phyloP scores from a whole-genome alignment of 306 rosid genomes.

The Bauhinia variegata region DNA sequence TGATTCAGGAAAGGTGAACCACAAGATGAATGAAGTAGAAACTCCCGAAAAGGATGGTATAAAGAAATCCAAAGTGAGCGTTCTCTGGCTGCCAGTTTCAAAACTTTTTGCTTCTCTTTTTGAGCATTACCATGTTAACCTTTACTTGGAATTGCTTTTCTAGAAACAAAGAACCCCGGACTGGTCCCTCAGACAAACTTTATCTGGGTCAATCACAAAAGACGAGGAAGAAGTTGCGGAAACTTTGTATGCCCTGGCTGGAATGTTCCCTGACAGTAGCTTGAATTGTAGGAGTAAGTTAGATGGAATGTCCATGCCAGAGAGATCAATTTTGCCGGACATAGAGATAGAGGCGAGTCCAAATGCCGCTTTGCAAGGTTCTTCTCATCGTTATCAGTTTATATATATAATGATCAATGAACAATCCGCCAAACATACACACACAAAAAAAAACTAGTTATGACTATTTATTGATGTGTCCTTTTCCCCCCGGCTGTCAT shows the following conservation, averaged over 20 bases:
- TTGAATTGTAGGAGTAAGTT: conserved; percentile 37
- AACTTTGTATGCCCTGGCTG: conserved; percentile 78
- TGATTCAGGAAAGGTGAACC: conserved; percentile 60
- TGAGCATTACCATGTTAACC: conserved; percentile 22
- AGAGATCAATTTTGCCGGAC: conserved; percentile 43
- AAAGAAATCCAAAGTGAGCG: conserved; percentile 53
- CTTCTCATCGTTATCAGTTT: conserved; percentile 25
- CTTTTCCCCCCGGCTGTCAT: conserved; percentile 20
- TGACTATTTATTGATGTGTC: conserved; percentile 17
- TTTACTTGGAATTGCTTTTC: conserved; percentile 42
- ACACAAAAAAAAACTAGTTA: background rate
- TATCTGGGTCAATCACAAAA: conserved; percentile 79
- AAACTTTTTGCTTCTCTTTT: conserved; percentile 31
- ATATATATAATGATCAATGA: no score
- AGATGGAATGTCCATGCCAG: conserved; percentile 36
- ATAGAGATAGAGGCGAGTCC: conserved; percentile 42
- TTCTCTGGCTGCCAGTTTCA: conserved; percentile 35
- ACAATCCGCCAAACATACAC: background rate
- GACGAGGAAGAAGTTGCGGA: conserved; percentile 94
- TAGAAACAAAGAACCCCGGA: conserved; percentile 49
- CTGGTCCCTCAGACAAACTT: no score
- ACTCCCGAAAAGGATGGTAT: conserved; percentile 43
- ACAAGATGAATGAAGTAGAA: conserved; percentile 44
- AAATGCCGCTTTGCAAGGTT: conserved; percentile 58
- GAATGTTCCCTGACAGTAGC: conserved; percentile 59